Evolutionary conservation across 441 rosid species (phyloP).

Genomic region (Pelargonium myrrhifolium): DNA sequence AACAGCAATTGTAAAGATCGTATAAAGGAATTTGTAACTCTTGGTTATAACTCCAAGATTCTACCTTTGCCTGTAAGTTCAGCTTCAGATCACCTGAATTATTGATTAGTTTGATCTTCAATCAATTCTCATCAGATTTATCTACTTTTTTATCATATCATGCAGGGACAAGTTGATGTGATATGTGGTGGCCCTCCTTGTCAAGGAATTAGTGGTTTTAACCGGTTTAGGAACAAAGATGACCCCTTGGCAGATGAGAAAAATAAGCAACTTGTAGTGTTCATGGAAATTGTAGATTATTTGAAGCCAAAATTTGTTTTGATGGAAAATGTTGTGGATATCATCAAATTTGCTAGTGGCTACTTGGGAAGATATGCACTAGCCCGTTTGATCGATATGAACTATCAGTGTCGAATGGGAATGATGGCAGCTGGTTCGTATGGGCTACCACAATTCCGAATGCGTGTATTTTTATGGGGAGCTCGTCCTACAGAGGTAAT

Average conservation of each 20-base stretch:
- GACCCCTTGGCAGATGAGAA: constrained; percentile 53
- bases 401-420: constrained; percentile 64
- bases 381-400: constrained; percentile 51
- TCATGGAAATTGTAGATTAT: constrained; percentile 57
- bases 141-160: background rate
- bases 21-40: constrained; percentile 38
- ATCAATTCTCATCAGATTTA: background rate
- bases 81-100: background rate
- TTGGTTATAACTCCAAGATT: constrained; percentile 35
- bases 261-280: constrained; percentile 57
- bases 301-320: constrained; percentile 56
- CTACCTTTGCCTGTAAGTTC: constrained; percentile 57
- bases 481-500: constrained; percentile 45
- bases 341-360: constrained; percentile 50
- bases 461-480: constrained; percentile 78
- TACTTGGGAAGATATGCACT: constrained; percentile 62
- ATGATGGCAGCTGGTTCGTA: constrained; percentile 89
- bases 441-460: constrained; percentile 77
- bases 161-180: constrained; percentile 57
- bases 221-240: constrained; percentile 44
- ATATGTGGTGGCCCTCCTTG: constrained; percentile 87
- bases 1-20: constrained; percentile 39
- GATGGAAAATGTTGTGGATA: constrained; percentile 81
- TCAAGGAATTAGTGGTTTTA: constrained; percentile 77
- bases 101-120: background rate